phyloP scores from a whole-genome alignment of 1,284 basidiomycete genomes.

The Leccinum huronense region DNA sequence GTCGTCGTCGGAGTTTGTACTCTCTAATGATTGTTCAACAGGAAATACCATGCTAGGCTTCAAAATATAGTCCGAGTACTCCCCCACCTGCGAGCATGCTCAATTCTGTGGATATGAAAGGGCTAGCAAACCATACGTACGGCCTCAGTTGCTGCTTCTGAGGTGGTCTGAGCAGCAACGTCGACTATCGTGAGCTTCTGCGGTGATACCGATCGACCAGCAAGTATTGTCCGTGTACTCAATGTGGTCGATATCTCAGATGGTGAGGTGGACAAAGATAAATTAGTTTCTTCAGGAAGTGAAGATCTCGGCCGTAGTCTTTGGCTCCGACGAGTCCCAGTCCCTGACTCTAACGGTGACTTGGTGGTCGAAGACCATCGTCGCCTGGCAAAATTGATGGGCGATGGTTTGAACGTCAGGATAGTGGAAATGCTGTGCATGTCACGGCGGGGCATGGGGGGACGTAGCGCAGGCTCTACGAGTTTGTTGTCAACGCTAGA shows the following conservation, averaged over 20 bases:
- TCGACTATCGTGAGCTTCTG: conserved; percentile 30
- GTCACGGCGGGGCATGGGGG: conserved; percentile 26
- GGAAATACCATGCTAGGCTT: conserved; percentile 30
- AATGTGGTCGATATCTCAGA: conserved; percentile 33
- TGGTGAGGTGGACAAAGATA: conserved; percentile 31
- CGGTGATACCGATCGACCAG: conserved; percentile 36
- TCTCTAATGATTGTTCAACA: conserved; percentile 36
- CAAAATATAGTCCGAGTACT: conserved; percentile 28
- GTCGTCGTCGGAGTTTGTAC: conserved; percentile 40
- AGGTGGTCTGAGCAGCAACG: conserved; percentile 23
- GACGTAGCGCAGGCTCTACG: conserved; percentile 26
- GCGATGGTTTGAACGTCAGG: conserved; percentile 49
- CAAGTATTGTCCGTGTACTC: conserved; percentile 35
- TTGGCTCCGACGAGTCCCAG: conserved; percentile 34
- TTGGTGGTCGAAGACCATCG: conserved; percentile 46
- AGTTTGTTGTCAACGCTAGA: conserved; percentile 21
- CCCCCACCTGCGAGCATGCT: conserved; percentile 33
- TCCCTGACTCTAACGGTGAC: conserved; percentile 34
- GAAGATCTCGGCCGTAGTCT: conserved; percentile 35
- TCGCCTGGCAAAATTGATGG: conserved; percentile 52
- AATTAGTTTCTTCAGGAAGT: conserved; percentile 34
- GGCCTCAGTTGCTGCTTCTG: conserved; percentile 33
- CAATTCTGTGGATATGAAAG: conserved; percentile 36
- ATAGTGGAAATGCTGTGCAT: conserved; percentile 27
- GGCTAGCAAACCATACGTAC: conserved; percentile 31